Base-by-base conservation (phyloP, 2,329 filamentous ascomycete species). In the Tolypocladium inflatum region DNA sequence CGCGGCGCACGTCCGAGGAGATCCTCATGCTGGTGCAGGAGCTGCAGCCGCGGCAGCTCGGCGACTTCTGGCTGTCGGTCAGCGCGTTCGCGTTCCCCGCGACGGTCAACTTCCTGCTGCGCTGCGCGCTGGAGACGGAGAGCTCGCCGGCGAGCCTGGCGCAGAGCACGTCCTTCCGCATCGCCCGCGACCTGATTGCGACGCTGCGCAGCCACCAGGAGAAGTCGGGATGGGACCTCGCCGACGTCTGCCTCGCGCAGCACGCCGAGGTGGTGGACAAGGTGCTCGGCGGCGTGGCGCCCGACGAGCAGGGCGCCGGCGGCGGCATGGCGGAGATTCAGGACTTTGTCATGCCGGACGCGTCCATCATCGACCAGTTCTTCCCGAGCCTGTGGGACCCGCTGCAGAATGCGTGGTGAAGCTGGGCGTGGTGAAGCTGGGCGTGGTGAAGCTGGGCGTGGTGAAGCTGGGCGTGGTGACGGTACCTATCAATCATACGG, bases 51-150 rank as follows among this genome's bases (percentile, higher is more conserved):
- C 56, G 68, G 1, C 76, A 80, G 19, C 67, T 80, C 0, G 67
- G 70, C 3, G 80, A 77, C 54, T 82, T 80, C 58, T 82, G 79
- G 78, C 68, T 81, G 2, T 73, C 80, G 0, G 70, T 76, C 3
- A 71, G 72, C 42, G 73, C 78, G 0, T 81, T 80, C 57, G 70
- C 74, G 1, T 73, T 80, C n/a, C 73, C 78, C 0, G 75, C 77
- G 1, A 77, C 80, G 0, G 74, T 77, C 17, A 80, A 76, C 45
- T 80, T 81, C 43, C 65, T 82, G 35, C 66, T 82, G 10, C 72
- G 80, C 2, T 78, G 75, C 58, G 78, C 76, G 0, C 65, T 82
- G 2, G 74, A 79, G 57, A 73, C 73, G 3, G 74, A 75, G 57
- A 74, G 70, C 11, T 70, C 69, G 1, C 64, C 69, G 0, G 61